A percentile compares a stretch with the other conserved stretches of the same genome.
These are phyloP conservation scores for Scedosporium aurantiacum DNA, from an alignment of 2,329 filamentous ascomycete species.

Conservation along the genomic window DNA sequence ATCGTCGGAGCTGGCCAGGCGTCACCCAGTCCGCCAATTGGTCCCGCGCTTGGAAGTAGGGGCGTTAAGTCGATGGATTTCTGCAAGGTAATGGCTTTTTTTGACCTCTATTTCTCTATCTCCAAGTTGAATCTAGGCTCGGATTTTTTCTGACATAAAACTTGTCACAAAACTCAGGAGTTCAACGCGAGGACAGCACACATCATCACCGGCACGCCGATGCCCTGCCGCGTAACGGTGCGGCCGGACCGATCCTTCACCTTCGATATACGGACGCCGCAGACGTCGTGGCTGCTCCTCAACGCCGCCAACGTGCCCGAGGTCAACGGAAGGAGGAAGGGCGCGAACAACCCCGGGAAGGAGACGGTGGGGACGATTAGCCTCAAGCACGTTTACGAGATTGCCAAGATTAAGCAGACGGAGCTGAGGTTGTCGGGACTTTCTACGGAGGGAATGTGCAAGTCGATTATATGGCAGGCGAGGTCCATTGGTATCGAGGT, in stretches of 20 bases:
- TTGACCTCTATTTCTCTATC: not conserved
- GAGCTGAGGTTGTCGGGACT: conserved; percentile 65
- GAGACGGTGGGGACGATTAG: conserved; percentile 77
- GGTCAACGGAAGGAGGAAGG: conserved; percentile 69
- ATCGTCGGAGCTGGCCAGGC: conserved; percentile 95
- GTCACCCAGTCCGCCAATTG: conserved; percentile 87
- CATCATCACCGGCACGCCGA: conserved; percentile 70
- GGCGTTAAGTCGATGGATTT: conserved; percentile 99
- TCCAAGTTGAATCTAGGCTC: not conserved
- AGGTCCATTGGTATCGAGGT: conserved; percentile 67
- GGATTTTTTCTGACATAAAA: not conserved
- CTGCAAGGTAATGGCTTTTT: conserved; percentile 61
- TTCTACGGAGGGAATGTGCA: conserved; percentile 59
- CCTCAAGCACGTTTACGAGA: conserved; percentile 94
- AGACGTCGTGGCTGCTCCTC: conserved; percentile 83
- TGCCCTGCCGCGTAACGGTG: conserved; percentile 83
- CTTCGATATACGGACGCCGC: conserved; percentile 87
- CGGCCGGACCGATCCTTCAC: conserved; percentile 86
- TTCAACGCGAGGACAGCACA: conserved; percentile 92
- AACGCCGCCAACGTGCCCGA: conserved; percentile 66
- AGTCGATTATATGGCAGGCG: conserved; percentile 62
- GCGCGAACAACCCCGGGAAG: conserved; percentile 61
- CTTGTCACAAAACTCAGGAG: conserved; percentile 49
- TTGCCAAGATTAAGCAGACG: conserved; percentile 87
- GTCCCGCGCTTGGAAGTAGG: conserved; percentile 91